A percentile compares a stretch with the other conserved stretches of the same genome.
Conservation (phyloP, 257 asterid genomes). For the Ophiorrhiza pumila region DNA sequence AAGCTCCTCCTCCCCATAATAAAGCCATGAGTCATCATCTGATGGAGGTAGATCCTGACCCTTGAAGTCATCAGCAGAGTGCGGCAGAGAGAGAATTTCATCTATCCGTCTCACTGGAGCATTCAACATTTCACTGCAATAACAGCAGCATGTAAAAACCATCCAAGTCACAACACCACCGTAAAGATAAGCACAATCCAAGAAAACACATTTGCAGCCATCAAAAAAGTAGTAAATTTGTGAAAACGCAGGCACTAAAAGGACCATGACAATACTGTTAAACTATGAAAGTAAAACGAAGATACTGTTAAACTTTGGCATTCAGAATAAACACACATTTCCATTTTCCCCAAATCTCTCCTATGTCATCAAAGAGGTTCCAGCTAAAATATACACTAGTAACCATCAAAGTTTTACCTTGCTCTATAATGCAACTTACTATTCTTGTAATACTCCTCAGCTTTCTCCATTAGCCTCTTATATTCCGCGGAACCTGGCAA, state of each 20-base stretch:
- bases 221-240: not conserved
- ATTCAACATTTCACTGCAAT: conserved; percentile 68
- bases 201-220: no score
- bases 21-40: conserved; percentile 96
- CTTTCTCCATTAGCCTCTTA: conserved; percentile 68
- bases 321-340: not conserved
- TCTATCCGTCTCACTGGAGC: conserved; percentile 74
- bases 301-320: not conserved
- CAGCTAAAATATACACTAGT: not conserved
- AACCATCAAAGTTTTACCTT: conserved; percentile 34
- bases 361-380: not conserved
- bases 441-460: conserved; percentile 61
- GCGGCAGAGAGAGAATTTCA: conserved; percentile 76
- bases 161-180: not conserved
- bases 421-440: conserved; percentile 57
- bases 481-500: conserved; percentile 77
- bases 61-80: conserved; percentile 57
- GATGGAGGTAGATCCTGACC: conserved; percentile 68
- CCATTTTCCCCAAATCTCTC: not conserved
- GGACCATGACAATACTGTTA: not conserved
- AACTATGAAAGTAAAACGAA: not conserved
- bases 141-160: not conserved
- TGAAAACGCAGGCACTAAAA: not conserved
- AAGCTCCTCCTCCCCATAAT: conserved; percentile 84
- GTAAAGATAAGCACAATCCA: no score